phyloP scores from a whole-genome alignment of 495 filamentous ascomycete genomes.

The Penicillium malachiteum region DNA sequence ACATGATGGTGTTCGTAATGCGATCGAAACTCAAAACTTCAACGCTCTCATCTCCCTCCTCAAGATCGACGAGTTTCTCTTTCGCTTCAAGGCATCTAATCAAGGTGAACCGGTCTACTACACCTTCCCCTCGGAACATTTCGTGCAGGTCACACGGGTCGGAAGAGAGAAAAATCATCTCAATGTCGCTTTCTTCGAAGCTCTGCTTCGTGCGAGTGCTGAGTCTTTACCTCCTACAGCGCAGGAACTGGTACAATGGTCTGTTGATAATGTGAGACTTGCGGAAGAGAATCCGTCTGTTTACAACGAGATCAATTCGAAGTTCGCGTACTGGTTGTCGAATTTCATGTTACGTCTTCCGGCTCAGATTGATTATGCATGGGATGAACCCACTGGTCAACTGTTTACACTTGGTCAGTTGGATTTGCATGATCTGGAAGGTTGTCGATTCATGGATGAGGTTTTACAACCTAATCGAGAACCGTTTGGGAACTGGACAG shows the following conservation, averaged over 20 bases:
- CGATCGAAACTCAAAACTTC: slow-evolving; percentile 30
- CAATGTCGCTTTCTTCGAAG: slow-evolving; percentile 29
- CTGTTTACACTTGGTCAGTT: slow-evolving; percentile 33
- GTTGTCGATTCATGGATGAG: slow-evolving; percentile 26
- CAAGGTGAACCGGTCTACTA: slow-evolving; percentile 12
- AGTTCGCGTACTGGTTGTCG: slow-evolving; percentile 36
- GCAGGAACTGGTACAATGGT: slow-evolving; percentile 37
- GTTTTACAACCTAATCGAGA: slow-evolving; percentile 20
- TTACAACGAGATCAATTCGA: slow-evolving; percentile 11
- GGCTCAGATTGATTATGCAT: slow-evolving; percentile 16
- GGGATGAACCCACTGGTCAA: slow-evolving; percentile 5
- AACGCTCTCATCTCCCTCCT: slow-evolving; percentile 34
- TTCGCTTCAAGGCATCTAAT: slow-evolving; percentile 17
- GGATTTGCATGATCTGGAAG: slow-evolving; percentile 22
- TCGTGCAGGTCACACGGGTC: slow-evolving; percentile 25
- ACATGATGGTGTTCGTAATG: slow-evolving; percentile 37
- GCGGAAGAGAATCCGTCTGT: background rate
- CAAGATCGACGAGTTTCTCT: slow-evolving; percentile 41
- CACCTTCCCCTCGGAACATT: slow-evolving; percentile 31
- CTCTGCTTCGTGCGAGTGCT: slow-evolving; percentile 38
- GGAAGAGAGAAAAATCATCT: slow-evolving; percentile 19
- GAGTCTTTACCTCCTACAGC: slow-evolving; percentile 40
- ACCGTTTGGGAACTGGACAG: background rate
- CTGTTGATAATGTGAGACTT: slow-evolving; percentile 21
- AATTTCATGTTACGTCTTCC: slow-evolving; percentile 38